phyloP scores from a whole-genome alignment of 2,329 filamentous ascomycete genomes.

The Huntiella decipiens region DNA sequence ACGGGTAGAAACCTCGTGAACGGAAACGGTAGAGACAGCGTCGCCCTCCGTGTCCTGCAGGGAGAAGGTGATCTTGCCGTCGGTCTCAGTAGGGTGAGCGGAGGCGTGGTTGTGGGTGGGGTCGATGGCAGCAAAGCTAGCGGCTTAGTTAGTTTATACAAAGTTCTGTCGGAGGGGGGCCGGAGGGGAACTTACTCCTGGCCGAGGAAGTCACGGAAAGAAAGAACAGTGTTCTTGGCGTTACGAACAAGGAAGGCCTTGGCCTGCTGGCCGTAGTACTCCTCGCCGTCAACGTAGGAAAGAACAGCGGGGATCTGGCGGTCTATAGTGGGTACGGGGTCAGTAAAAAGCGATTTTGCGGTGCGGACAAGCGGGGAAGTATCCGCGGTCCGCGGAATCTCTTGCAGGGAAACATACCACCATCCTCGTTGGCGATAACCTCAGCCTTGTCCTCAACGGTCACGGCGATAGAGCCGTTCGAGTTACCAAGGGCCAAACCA shows the following conservation, averaged over 20 bases:
- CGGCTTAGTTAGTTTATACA: slow-evolving; percentile 1
- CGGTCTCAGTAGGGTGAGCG: slow-evolving; percentile 64
- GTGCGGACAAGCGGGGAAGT: too few species aligned
- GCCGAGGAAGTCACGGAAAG: slow-evolving; percentile 89
- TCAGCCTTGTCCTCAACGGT: slow-evolving; percentile 87
- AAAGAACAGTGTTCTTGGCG: slow-evolving; percentile 78
- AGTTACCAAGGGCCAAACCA: slow-evolving; percentile 95
- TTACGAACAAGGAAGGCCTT: slow-evolving; percentile 89
- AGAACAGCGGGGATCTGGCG: slow-evolving; percentile 90
- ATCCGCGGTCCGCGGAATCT: not conserved
- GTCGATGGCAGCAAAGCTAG: slow-evolving; percentile 75
- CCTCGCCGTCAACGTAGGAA: slow-evolving; percentile 88
- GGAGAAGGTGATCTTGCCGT: slow-evolving; percentile 57
- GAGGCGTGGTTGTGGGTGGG: slow-evolving; percentile 87
- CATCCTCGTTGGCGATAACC: slow-evolving; percentile 97
- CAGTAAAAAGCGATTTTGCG: not conserved
- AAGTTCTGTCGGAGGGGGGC: slow-evolving; percentile 4
- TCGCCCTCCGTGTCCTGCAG: slow-evolving; percentile 51
- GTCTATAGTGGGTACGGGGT: slow-evolving; percentile 32
- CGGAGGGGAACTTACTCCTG: slow-evolving; percentile 48
- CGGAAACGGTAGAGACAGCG: slow-evolving; percentile 42
- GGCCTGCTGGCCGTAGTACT: slow-evolving; percentile 90
- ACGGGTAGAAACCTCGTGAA: slow-evolving; percentile 67
- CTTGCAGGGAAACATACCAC: slow-evolving; percentile 39
- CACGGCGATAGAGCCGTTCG: slow-evolving; percentile 91